Conservation (phyloP, 495 filamentous ascomycete species). For the Penicillium paxilli region DNA sequence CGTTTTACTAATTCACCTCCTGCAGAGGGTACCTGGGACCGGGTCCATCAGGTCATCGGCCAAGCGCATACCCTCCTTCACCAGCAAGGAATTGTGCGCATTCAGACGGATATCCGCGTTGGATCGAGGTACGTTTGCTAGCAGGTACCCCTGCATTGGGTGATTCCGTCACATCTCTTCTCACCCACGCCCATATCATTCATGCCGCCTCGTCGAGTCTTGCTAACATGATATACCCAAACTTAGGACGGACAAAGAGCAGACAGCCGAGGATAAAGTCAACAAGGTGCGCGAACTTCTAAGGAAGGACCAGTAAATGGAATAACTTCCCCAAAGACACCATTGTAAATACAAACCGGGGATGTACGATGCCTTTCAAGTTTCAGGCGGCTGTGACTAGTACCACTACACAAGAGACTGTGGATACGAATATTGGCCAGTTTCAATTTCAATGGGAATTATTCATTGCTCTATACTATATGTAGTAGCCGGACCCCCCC, state of each 20-base stretch:
- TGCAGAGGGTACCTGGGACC: constrained; percentile 87
- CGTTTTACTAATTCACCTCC: background rate
- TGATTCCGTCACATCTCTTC: background rate
- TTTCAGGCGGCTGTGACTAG: no score
- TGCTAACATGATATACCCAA: background rate
- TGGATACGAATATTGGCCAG: background rate
- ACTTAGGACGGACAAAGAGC: constrained; percentile 65
- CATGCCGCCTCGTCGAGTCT: no score
- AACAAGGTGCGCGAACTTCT: constrained; percentile 60
- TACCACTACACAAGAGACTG: no score
- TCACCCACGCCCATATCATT: no score
- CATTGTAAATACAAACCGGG: no score
- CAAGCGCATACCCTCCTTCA: constrained; percentile 88
- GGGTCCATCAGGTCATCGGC: constrained; percentile 84
- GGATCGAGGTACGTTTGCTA: constrained; percentile 74
- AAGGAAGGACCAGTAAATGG: constrained; percentile 33
- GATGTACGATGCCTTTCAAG: no score
- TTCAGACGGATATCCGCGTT: constrained; percentile 87
- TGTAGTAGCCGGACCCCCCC: background rate
- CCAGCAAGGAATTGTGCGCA: constrained; percentile 72
- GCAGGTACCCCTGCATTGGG: background rate
- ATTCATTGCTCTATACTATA: background rate
- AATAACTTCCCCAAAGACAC: no score
- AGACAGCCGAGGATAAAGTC: constrained; percentile 68
- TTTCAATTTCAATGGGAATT: background rate